Evolutionary conservation across 2,329 filamentous ascomycete genomes (phyloP), one percentile per base, ranked within the genome.

Genomic region (Colletotrichum caudatum): DNA sequence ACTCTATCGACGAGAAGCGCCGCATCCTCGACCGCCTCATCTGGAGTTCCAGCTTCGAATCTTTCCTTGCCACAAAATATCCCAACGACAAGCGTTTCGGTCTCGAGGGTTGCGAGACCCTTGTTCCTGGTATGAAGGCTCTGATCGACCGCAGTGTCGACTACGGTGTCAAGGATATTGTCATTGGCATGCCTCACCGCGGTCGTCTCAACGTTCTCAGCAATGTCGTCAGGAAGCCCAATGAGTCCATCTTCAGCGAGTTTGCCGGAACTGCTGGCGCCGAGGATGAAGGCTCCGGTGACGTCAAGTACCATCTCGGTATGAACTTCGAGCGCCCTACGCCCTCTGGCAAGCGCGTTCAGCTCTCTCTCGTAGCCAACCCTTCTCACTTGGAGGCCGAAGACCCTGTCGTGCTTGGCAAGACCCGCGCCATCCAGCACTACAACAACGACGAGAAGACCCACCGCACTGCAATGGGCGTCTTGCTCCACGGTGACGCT

Each of bases 241-340:
- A 99, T 84, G 96, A 98, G 86, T 98, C 96, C 75, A 99, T 99
- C 83, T 99, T 99, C 87, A 97, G 93, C 81, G 96, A 99, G 83
- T 99, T 99, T 79, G 93, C 94, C 74, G 96, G 96, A 77, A 94
- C 92, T 58, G 86, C 93, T 29, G 94, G 94, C 80, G 93, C 94
- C 66, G 93, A 93, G 76, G 96, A 98, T 77, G 95, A 99, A 85
- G 96, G 96, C 72, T 98, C 96, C 70, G 96, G 96, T 78, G 96
- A 99, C 82, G 96, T 99, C 84, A 99, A 99, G 85, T 99, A 99
- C 86, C 96, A 99, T 86, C 87, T 99, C 78, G 96, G 96, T 80
- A 99, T 99, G 96, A 99, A 99, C 88, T 99, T 99, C 77, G 96
- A 99, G 87, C 94, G 96, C 74, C 96, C 96, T 66, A 99, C 96